Base-by-base conservation (phyloP, 345 rosid genomes). In the Salix dunnii region DNA sequence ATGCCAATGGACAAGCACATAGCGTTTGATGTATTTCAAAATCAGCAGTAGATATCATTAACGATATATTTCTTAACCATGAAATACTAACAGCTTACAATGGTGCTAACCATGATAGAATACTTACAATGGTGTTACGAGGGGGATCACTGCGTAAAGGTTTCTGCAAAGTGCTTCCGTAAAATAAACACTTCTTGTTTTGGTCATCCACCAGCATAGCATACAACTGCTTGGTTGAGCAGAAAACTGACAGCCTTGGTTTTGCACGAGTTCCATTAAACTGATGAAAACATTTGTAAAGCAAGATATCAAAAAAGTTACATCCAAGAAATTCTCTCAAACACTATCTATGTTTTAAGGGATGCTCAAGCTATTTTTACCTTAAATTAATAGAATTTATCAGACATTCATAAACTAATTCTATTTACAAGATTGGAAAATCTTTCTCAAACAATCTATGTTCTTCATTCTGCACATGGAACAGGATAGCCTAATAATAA, bases 201-300 rank as follows among this genome's bases (percentile, higher is more conserved):
- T 78, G 85, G 75, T 93, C 97, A 84, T 95, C 99, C 1, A 95
- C 93, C 81, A 95, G 85, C 94, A 90, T 86, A 11, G 93, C 97
- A 73, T 93, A 93, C 31, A 95, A 82, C 77, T 95, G 99, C 65
- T 91, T 90, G 21, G 90, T 91, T 27, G 97, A 92, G 84, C 97
- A 91, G 88, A 95, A 95, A 25, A 95, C 97, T 6, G 97, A 93
- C 16, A 93, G 89, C 82, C 99, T 85, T 62, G 97, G 97, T 36
- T 85, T 93, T 64, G 76, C 75, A 23, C 86, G 80, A 43, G 94
- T 89, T 78, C 96, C 96, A 25, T 86, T 90, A 70, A 88, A 91
- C 96, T 91, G 84, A 31, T 73, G 16, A 17, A 35, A 28, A 17
- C 46, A 68, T 42, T 16, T 20, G 38, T 71, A 58, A 42, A 38